Conservation (phyloP, 1,284 basidiomycete species). For the Melampsora medusae region DNA sequence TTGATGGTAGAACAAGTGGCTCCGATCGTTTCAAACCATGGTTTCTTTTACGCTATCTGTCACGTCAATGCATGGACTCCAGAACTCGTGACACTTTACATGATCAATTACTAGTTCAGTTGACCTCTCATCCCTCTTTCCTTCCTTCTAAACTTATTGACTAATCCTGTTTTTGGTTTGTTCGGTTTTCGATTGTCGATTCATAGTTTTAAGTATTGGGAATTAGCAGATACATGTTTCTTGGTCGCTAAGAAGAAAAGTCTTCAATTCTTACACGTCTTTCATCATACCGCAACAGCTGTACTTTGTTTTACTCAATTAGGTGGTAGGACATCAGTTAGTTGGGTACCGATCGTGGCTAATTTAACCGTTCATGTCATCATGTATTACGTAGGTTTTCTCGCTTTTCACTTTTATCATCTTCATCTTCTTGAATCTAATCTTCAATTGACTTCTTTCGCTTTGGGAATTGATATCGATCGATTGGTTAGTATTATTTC, state of each 20-base stretch:
- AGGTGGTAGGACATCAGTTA: conserved; percentile 75
- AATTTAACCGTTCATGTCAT: conserved; percentile 94
- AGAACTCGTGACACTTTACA: conserved; percentile 85
- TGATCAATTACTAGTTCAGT: conserved; percentile 96
- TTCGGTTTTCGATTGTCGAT: neutral
- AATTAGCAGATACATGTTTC: conserved; percentile 37
- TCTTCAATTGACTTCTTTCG: no score
- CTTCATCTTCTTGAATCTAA: conserved; percentile 28
- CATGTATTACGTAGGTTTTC: conserved; percentile 68
- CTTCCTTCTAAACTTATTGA: conserved; percentile 8
- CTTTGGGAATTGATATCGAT: no score
- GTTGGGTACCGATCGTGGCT: conserved; percentile 89
- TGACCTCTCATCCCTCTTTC: conserved; percentile 19
- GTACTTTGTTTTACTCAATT: conserved; percentile 90
- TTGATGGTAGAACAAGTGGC: conserved; percentile 87
- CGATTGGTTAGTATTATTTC: conserved; percentile 86
- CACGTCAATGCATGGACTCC: conserved; percentile 74
- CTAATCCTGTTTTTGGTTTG: neutral
- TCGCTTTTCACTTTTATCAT: no score
- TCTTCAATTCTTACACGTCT: conserved; percentile 88
- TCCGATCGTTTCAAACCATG: conserved; percentile 70
- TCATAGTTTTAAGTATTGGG: conserved; percentile 40
- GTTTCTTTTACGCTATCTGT: conserved; percentile 77
- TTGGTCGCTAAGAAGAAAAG: conserved; percentile 40
- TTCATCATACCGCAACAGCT: conserved; percentile 98